Evolutionary conservation across 768 basidiomycete species (phyloP), one percentile per base, ranked within the genome.

Genomic region (Boletus eberwhitei): DNA sequence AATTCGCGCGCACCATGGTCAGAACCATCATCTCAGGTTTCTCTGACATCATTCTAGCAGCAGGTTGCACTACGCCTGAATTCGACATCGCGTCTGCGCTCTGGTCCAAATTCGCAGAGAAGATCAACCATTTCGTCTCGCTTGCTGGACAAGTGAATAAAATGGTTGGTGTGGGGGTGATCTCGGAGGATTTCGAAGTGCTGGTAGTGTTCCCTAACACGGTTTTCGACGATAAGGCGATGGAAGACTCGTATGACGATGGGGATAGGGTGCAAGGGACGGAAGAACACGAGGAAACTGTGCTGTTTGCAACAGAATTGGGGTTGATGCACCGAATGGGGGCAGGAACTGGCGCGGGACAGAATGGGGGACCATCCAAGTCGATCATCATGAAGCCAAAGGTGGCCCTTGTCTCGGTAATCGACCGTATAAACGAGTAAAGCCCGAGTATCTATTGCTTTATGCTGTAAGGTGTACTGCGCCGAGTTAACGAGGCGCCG

Each of bases 131-230:
- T 16, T 72, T 85, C 38, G 74, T 80, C 35, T 71, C 72, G 42
- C 65, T 73, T 17, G 78, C 81, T 13, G 71, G 77, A 38, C 71
- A 71, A 14, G 62, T 85, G 31, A 82, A 81, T 40, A 65, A 63
- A 44, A 54, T 62, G 1, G 55, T 66, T 2, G 58, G 62, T 2
- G 59, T 61, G 26, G 68, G 60, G 24, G 51, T 63, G 17, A 48
- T 68, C 5, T 68, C 62, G 13, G 65, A 64, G 13, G 63, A 69
- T 41, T 61, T 70, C 12, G 64, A 69, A 19, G 60, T 69, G n/a
- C 14, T 58, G 29, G 50, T 55, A 6, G 50, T 58, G 1, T 49
- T 22, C 44, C 61, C 65, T 17, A 60, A 50, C 6, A 24, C 36
- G 7, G n/a, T 4, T 12, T 65, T 61, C 14, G 57, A 68, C 22